Evolutionary conservation across 805 yeast species (phyloP).

Genomic region (Barnettozyma sp.): DNA sequence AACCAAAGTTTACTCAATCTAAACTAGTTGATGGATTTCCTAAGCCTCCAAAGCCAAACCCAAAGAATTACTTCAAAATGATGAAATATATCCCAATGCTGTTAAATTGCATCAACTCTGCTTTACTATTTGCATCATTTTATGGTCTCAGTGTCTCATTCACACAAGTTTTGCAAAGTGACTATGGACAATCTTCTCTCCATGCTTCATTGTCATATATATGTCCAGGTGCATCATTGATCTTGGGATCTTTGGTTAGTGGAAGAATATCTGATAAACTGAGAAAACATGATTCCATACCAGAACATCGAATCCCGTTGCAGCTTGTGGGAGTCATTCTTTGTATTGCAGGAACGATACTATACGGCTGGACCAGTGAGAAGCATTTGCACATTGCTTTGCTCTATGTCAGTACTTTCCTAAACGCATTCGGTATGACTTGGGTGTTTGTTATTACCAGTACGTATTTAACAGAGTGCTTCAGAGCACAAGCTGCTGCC

Average conservation of each 20-base stretch:
- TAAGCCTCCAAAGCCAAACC: conserved; percentile 39
- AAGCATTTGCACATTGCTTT: conserved; percentile 32
- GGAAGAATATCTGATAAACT: conserved; percentile 42
- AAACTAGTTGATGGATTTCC: conserved; percentile 29
- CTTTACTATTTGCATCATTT: conserved; percentile 46
- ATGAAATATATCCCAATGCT: conserved; percentile 38
- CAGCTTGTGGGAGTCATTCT: conserved; percentile 39
- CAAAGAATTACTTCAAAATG: conserved; percentile 31
- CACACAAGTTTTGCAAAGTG: conserved; percentile 32
- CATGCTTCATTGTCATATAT: conserved; percentile 40
- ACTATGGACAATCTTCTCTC: conserved; percentile 32
- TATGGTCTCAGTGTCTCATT: conserved; percentile 48
- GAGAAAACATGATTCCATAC: conserved; percentile 30
- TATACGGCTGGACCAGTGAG: conserved; percentile 48
- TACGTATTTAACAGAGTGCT: conserved; percentile 46
- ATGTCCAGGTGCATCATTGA: conserved; percentile 46
- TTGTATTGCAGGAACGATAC: conserved; percentile 38
- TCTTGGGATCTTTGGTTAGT: conserved; percentile 42
- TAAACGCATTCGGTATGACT: conserved; percentile 47
- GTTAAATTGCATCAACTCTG: conserved; percentile 40
- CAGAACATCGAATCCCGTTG: conserved; percentile 40
- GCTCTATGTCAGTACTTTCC: conserved; percentile 37
- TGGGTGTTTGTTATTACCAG: conserved; percentile 49
- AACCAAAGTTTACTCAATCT: conserved; percentile 27
- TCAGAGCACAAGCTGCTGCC: conserved; percentile 44